Percentiles rank a stretch among this genome's conserved stretches.
These are phyloP conservation scores for Penicillium herquei DNA, from an alignment of 495 filamentous ascomycete species.

Conservation along the genomic window DNA sequence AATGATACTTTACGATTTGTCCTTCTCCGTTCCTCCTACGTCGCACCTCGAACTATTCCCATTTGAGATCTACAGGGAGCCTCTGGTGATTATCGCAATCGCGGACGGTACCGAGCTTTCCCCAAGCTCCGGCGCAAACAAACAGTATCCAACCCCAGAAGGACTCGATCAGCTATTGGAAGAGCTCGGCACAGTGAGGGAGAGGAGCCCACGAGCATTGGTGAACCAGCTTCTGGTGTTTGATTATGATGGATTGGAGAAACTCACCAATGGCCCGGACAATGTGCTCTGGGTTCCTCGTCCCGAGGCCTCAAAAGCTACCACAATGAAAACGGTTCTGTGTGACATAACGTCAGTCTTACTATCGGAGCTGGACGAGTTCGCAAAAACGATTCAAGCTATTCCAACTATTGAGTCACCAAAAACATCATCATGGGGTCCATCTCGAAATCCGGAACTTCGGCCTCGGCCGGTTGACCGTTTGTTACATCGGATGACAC, in stretches of 20 bases:
- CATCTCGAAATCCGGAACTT: slow-evolving; percentile 43
- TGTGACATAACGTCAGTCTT: slow-evolving; percentile 85
- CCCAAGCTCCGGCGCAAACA: slow-evolving; percentile 30
- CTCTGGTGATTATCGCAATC: slow-evolving; percentile 74
- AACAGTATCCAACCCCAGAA: slow-evolving; percentile 35
- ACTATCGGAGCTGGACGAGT: slow-evolving; percentile 80
- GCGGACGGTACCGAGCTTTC: slow-evolving; percentile 66
- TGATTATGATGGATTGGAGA: slow-evolving; percentile 54
- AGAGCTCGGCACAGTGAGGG: slow-evolving; percentile 54
- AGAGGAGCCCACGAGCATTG: slow-evolving; percentile 70
- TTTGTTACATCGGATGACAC: slow-evolving; percentile 70
- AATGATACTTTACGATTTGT: slow-evolving; percentile 85
- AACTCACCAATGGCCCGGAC: slow-evolving; percentile 41
- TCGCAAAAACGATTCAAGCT: slow-evolving; percentile 81
- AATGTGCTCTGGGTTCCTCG: slow-evolving; percentile 71
- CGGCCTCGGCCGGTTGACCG: slow-evolving; percentile 46
- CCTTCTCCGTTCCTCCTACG: slow-evolving; percentile 71
- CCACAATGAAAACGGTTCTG: slow-evolving; percentile 93
- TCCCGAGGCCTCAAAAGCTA: slow-evolving; percentile 65
- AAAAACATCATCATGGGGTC: slow-evolving; percentile 46
- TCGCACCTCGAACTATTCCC: slow-evolving; percentile 77
- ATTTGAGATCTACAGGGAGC: slow-evolving; percentile 81
- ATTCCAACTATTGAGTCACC: slow-evolving; percentile 80
- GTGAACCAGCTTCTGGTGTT: slow-evolving; percentile 79
- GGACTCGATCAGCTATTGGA: slow-evolving; percentile 63